Evolutionary conservation across 2,329 filamentous ascomycete species (phyloP).

Genomic region (Neoarthrinium moseri): DNA sequence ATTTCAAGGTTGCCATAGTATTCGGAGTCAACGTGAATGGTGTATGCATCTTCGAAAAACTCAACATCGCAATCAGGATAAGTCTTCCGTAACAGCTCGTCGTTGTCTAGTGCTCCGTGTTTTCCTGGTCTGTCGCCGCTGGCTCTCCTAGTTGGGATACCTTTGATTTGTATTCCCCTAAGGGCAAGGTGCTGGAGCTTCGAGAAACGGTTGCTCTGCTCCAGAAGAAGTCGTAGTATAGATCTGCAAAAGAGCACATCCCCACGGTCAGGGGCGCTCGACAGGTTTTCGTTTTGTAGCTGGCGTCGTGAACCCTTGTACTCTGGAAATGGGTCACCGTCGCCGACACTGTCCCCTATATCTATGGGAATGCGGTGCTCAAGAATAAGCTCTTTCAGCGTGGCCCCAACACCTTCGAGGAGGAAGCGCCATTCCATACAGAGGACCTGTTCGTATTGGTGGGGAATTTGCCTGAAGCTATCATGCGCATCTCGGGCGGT

Average conservation of each 20-base stretch:
- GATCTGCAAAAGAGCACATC: constrained; percentile 7
- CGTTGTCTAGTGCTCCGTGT: constrained; percentile 4
- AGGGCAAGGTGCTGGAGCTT: constrained; percentile 5
- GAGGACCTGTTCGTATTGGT: constrained; percentile 5
- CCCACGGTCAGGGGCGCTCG: not conserved
- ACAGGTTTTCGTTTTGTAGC: no score
- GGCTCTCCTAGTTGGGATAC: not conserved
- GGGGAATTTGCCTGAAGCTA: not conserved
- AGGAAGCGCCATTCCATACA: constrained; percentile 5
- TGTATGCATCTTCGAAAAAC: not conserved
- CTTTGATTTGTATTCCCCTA: constrained; percentile 6
- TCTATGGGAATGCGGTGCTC: constrained; percentile 7
- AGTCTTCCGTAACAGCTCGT: not conserved
- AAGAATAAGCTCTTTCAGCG: constrained; percentile 8
- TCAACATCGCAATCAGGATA: constrained; percentile 6
- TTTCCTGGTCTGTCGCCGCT: not conserved
- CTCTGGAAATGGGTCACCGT: not conserved
- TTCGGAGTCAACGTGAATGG: not conserved
- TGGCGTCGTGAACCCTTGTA: not conserved
- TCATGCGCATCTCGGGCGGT: not conserved
- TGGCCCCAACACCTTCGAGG: not conserved
- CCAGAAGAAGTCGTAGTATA: constrained; percentile 4
- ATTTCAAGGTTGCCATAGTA: not conserved
- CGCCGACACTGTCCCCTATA: not conserved
- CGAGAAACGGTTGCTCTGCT: constrained; percentile 1